phyloP scores from a whole-genome alignment of 345 rosid species.

The Eucalyptus tenuipes region DNA sequence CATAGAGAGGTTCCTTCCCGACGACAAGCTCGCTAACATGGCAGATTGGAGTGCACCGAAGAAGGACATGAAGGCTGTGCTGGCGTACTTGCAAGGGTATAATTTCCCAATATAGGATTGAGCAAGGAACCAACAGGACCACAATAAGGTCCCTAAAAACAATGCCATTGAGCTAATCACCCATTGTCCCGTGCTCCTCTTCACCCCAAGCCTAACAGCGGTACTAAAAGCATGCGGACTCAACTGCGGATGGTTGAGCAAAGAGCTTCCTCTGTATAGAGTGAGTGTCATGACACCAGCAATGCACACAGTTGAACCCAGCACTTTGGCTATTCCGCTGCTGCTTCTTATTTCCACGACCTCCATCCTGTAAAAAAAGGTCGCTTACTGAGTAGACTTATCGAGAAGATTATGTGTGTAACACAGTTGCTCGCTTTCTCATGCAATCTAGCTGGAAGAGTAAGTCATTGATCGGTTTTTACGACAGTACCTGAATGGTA shows the following conservation, averaged over 20 bases:
- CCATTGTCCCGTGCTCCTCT: slow-evolving; percentile 23
- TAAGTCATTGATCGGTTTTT: not conserved
- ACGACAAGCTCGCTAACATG: slow-evolving; percentile 9
- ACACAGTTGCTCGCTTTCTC: not conserved
- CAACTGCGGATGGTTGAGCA: slow-evolving; percentile 11
- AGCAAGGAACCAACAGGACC: slow-evolving; percentile 53
- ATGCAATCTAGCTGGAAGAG: not conserved
- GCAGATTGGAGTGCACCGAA: slow-evolving; percentile 56
- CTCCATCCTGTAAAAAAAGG: slow-evolving; percentile 29
- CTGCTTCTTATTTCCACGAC: slow-evolving; percentile 11
- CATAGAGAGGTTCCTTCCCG: slow-evolving; percentile 18
- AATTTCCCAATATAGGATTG: slow-evolving; percentile 36
- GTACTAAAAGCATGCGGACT: not conserved
- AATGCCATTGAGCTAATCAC: slow-evolving; percentile 28
- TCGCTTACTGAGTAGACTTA: not conserved
- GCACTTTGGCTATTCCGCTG: slow-evolving; percentile 1
- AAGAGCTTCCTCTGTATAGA: slow-evolving; percentile 27
- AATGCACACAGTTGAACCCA: not conserved
- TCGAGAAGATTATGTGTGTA: not conserved
- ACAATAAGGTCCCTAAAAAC: slow-evolving; percentile 27
- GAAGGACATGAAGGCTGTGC: slow-evolving; percentile 53
- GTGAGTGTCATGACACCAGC: not conserved
- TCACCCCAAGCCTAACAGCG: not conserved
- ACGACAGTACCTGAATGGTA: slow-evolving; percentile 37
- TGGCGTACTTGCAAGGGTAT: slow-evolving; percentile 45